phyloP scores from a whole-genome alignment of 192 early-diverging fungal genomes.

The Coemansia sp. region DNA sequence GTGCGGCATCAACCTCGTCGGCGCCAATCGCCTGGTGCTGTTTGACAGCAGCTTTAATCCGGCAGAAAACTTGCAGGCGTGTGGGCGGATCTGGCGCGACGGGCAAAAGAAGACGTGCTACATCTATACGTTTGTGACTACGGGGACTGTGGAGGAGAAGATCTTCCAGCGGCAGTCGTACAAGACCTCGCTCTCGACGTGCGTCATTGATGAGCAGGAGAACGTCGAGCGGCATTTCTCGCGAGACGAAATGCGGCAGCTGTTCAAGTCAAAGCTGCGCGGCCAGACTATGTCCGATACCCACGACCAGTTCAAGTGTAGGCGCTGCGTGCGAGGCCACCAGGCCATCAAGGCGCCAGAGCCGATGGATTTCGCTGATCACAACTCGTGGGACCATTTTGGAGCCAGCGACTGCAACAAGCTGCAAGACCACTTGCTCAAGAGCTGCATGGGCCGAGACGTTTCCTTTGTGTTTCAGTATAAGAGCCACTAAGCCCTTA shows the following conservation, averaged over 20 bases:
- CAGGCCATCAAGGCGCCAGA: constrained; percentile 70
- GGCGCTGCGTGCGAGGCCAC: constrained; percentile 83
- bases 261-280: constrained; percentile 82
- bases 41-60: constrained; percentile 95
- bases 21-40: constrained; percentile 94
- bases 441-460: constrained; percentile 62
- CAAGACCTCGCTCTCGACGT: constrained; percentile 85
- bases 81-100: constrained; percentile 90
- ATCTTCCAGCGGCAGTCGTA: constrained; percentile 95
- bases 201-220: constrained; percentile 94
- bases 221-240: constrained; percentile 96
- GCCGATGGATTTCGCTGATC: constrained; percentile 77
- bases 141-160: constrained; percentile 99
- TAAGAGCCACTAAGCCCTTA: constrained; percentile 59
- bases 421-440: constrained; percentile 65
- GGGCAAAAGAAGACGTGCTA: constrained; percentile 86
- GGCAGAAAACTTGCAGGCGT: constrained; percentile 93
- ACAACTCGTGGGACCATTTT: constrained; percentile 83
- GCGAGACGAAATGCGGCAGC: constrained; percentile 81
- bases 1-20: constrained; percentile 98
- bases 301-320: constrained; percentile 97
- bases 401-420: constrained; percentile 59
- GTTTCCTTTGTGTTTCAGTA: constrained; percentile 86
- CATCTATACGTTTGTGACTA: constrained; percentile 97
- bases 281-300: constrained; percentile 76